phyloP scores from a whole-genome alignment of 2,329 filamentous ascomycete species.

The Epichloe elymi region DNA sequence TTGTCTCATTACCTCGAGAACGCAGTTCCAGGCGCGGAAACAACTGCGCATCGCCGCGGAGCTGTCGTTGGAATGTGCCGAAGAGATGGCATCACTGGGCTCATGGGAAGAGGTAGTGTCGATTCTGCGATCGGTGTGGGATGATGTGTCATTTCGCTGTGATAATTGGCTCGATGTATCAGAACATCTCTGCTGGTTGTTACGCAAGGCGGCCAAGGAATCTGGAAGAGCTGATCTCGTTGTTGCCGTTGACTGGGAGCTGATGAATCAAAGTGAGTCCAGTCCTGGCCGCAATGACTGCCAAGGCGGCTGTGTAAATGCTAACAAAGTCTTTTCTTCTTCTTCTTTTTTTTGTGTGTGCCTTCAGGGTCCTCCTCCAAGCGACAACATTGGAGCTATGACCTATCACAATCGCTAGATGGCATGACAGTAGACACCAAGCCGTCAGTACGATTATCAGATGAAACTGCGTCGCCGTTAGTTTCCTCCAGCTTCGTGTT shows the following conservation, averaged over 20 bases:
- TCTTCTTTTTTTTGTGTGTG: no score
- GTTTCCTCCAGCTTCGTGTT: slow-evolving; percentile 45
- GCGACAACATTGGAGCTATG: slow-evolving; percentile 46
- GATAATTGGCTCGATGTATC: slow-evolving; percentile 48
- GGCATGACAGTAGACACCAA: slow-evolving; percentile 30
- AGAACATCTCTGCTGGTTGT: slow-evolving; percentile 48
- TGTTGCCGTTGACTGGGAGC: slow-evolving; percentile 51
- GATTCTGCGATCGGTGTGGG: slow-evolving; percentile 44
- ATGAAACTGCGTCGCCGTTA: slow-evolving; percentile 39
- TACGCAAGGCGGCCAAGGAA: slow-evolving; percentile 42
- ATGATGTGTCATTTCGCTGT: slow-evolving; percentile 38
- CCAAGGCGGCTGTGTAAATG: no score
- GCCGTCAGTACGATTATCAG: slow-evolving; percentile 36
- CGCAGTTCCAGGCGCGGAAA: slow-evolving; percentile 39
- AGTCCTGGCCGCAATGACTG: no score
- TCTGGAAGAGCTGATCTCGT: slow-evolving; percentile 41
- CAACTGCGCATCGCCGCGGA: slow-evolving; percentile 43
- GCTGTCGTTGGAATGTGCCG: slow-evolving; percentile 42
- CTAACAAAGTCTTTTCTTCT: no score
- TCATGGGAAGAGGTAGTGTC: slow-evolving; percentile 42
- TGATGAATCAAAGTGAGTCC: slow-evolving; percentile 43
- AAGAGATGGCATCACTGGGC: slow-evolving; percentile 36
- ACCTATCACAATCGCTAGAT: slow-evolving; percentile 44
- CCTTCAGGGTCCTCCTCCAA: slow-evolving; percentile 39
- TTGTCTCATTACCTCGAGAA: slow-evolving; percentile 34